Percentiles rank a stretch among this genome's conserved stretches.
Evolutionary conservation across 2,329 filamentous ascomycete genomes (phyloP).

Genomic region (Sporothrix brasiliensis): DNA sequence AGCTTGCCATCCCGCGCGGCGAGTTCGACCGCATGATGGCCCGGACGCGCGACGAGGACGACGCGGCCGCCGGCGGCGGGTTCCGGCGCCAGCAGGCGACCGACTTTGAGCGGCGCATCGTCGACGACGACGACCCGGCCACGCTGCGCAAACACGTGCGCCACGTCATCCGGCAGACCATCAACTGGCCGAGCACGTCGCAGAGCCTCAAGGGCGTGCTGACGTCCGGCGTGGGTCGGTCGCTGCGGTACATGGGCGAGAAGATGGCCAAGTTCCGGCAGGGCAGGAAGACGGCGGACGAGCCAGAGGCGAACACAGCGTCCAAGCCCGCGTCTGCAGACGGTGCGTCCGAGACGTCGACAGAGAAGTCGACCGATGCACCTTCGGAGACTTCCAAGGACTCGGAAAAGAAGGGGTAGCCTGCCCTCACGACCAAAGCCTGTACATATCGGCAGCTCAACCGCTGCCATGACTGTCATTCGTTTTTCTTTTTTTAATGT

Average conservation of each 20-base stretch:
- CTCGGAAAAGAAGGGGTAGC: slow-evolving; percentile 11
- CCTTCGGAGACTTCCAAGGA: neutral
- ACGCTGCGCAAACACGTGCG: slow-evolving; percentile 72
- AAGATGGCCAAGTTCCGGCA: slow-evolving; percentile 70
- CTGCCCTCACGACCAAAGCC: neutral
- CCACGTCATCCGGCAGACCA: slow-evolving; percentile 79
- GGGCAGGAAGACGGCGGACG: slow-evolving; percentile 38
- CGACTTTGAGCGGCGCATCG: slow-evolving; percentile 84
- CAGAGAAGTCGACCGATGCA: neutral
- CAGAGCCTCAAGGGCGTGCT: slow-evolving; percentile 84
- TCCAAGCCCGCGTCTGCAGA: neutral
- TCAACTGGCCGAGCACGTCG: slow-evolving; percentile 86
- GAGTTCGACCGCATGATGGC: slow-evolving; percentile 87
- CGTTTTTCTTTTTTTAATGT: neutral
- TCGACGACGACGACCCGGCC: slow-evolving; percentile 65
- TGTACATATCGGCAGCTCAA: neutral
- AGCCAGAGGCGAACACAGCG: neutral
- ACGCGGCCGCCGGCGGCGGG: slow-evolving; percentile 52
- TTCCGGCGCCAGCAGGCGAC: slow-evolving; percentile 77
- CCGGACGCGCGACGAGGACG: slow-evolving; percentile 69
- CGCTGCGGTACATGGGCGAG: slow-evolving; percentile 76
- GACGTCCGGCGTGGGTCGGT: slow-evolving; percentile 72
- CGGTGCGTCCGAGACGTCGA: neutral
- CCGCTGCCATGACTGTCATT: neutral
- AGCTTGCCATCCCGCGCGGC: slow-evolving; percentile 78